Evolutionary conservation across 2,329 filamentous ascomycete species (phyloP).

Genomic region (Lachnellula cervina): DNA sequence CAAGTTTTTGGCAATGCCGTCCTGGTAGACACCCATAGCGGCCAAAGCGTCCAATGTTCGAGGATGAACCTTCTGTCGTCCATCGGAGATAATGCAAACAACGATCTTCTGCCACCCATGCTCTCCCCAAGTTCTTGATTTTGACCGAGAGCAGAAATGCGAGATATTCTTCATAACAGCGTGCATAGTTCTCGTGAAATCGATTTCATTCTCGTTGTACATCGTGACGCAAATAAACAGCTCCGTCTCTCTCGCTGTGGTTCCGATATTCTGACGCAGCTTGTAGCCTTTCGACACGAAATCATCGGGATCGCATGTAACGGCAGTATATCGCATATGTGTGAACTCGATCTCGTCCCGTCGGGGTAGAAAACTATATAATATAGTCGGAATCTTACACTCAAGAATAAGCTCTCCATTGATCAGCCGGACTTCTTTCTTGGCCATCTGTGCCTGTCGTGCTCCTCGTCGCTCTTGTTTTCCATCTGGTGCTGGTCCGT

Average conservation of each 20-base stretch:
- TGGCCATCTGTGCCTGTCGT: conserved; percentile 79
- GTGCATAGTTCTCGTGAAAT: conserved; percentile 97
- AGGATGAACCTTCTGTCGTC: conserved; percentile 87
- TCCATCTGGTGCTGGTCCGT: conserved; percentile 80
- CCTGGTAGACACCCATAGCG: conserved; percentile 96
- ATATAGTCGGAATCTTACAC: conserved; percentile 97
- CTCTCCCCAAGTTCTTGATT: conserved; percentile 94
- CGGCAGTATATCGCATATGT: conserved; percentile 96
- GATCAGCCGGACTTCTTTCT: conserved; percentile 91
- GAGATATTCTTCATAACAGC: conserved; percentile 98
- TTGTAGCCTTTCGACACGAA: conserved; percentile 88
- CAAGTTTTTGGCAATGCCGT: conserved; percentile 96
- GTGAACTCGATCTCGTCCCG: conserved; percentile 95
- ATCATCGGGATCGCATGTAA: conserved; percentile 96
- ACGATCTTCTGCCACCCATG: conserved; percentile 99
- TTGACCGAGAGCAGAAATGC: conserved; percentile 89
- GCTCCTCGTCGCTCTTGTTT: conserved; percentile 85
- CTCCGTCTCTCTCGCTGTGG: conserved; percentile 82
- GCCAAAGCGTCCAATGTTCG: conserved; percentile 90
- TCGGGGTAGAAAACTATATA: conserved; percentile 93
- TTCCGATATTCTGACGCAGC: conserved; percentile 83
- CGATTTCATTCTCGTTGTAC: conserved; percentile 98
- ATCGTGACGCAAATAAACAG: conserved; percentile 96
- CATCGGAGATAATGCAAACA: conserved; percentile 93
- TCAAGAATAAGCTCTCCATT: conserved; percentile 97